These are phyloP conservation scores for Xylariaceae sp. DNA, from an alignment of 2,329 filamentous ascomycete genomes.

Conservation along the genomic window DNA sequence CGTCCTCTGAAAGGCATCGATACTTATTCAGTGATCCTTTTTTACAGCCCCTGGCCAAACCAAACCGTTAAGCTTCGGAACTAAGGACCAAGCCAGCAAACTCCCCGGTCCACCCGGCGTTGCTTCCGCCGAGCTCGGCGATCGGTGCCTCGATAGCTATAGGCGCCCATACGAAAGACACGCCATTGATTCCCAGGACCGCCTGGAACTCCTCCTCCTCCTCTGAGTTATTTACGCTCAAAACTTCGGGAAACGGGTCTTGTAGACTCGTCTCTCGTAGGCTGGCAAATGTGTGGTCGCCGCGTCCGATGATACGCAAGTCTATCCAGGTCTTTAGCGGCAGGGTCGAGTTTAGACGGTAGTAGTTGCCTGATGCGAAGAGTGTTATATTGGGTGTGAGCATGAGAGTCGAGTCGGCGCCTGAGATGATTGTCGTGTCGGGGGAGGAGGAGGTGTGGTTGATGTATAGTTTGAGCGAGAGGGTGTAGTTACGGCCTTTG, in stretches of 20 bases:
- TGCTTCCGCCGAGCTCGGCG: slow-evolving; percentile 45
- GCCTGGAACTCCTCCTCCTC: slow-evolving; percentile 52
- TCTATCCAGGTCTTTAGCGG: slow-evolving; percentile 41
- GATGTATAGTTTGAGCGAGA: slow-evolving; percentile 52
- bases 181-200: slow-evolving; percentile 51
- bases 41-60: too few relatives aligned
- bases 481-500: slow-evolving; percentile 64
- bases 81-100: slow-evolving; percentile 42
- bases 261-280: slow-evolving; percentile 24
- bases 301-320: slow-evolving; percentile 41
- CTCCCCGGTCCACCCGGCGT: slow-evolving; percentile 42
- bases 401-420: slow-evolving; percentile 52
- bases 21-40: too few relatives aligned
- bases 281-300: slow-evolving; percentile 43
- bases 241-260: slow-evolving; percentile 16
- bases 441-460: slow-evolving; percentile 30
- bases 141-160: slow-evolving; percentile 56
- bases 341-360: slow-evolving; percentile 44
- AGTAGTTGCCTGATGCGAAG: slow-evolving; percentile 46
- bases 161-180: slow-evolving; percentile 48
- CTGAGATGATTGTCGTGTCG: slow-evolving; percentile 51
- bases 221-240: slow-evolving; percentile 31
- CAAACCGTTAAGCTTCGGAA: slow-evolving; percentile 33
- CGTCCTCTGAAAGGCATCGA: too few relatives aligned
- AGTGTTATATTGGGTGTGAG: slow-evolving; percentile 48